These are phyloP conservation scores for Zoysia japonica DNA, from an alignment of 176 grass and related monocot genomes.

Conservation along the genomic window DNA sequence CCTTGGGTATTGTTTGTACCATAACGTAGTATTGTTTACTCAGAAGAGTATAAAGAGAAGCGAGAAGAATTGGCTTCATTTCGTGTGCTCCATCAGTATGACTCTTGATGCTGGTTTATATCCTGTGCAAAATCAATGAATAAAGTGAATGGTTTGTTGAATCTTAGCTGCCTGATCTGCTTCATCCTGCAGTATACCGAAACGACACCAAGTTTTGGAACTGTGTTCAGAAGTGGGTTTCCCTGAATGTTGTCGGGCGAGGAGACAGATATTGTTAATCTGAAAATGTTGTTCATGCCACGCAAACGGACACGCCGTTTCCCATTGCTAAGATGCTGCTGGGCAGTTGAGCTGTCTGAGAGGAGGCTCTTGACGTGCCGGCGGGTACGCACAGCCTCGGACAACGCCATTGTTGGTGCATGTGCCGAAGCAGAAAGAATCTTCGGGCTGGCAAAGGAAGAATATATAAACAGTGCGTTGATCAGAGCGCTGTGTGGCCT, in stretches of 20 bases:
- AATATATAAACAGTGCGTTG: background rate
- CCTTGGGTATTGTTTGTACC: constrained; percentile 19
- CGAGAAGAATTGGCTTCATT: constrained; percentile 18
- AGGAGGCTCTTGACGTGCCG: background rate
- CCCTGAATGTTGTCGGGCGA: background rate
- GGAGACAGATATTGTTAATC: background rate
- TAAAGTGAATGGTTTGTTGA: background rate
- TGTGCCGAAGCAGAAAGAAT: background rate
- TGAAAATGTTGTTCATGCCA: background rate
- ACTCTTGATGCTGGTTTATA: background rate
- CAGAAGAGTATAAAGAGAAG: constrained; percentile 39
- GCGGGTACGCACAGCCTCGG: background rate
- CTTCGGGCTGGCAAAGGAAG: background rate
- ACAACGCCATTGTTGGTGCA: background rate
- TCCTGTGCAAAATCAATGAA: background rate
- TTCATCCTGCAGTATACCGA: background rate
- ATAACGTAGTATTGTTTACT: constrained; percentile 22
- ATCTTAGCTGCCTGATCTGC: background rate
- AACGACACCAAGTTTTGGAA: background rate
- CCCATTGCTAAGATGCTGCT: no score
- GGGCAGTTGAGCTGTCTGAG: background rate
- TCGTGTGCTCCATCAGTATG: background rate
- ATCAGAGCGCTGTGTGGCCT: background rate
- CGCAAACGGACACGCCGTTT: no score
- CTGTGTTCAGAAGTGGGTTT: background rate